Percentiles rank a stretch among this genome's conserved stretches.
Conservation (phyloP, 1,284 basidiomycete species). For the Sporisorium graminicola region DNA sequence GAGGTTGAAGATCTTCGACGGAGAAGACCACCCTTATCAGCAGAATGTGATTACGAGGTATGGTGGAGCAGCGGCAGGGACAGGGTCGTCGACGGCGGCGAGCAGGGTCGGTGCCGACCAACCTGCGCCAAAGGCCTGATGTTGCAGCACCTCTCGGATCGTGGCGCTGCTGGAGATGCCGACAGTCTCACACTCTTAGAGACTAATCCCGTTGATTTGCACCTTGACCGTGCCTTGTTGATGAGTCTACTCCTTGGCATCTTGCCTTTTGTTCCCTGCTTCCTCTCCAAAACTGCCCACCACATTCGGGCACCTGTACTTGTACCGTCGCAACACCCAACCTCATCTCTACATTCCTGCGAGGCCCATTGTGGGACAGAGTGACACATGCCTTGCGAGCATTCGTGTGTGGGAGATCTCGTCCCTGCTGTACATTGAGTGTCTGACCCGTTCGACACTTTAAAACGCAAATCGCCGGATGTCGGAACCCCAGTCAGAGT, state of each 20-base stretch:
- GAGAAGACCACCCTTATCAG: conserved; percentile 63
- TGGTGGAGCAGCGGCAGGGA: conserved; percentile 1
- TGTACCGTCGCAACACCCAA: not conserved
- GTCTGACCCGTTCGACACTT: too few species aligned
- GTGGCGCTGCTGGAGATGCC: not conserved
- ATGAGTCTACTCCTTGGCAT: not conserved
- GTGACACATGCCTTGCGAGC: not conserved
- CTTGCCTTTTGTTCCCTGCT: not conserved
- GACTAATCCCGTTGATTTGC: too few species aligned
- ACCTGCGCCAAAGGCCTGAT: conserved; percentile 23
- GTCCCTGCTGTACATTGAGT: not conserved
- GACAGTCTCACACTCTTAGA: not conserved
- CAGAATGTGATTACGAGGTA: conserved; percentile 54
- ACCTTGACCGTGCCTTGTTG: too few species aligned
- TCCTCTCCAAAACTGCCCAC: not conserved
- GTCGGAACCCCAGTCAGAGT: not conserved
- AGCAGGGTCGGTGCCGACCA: not conserved
- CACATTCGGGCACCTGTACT: conserved; percentile 3
- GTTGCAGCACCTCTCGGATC: not conserved
- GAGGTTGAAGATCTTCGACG: conserved; percentile 65
- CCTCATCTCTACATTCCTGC: too few species aligned
- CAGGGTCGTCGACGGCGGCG: not conserved
- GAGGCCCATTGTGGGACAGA: not conserved
- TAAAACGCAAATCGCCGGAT: not conserved
- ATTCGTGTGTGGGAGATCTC: not conserved